phyloP scores from a whole-genome alignment of 2,329 filamentous ascomycete species.

The Colletotrichum zoysiae region DNA sequence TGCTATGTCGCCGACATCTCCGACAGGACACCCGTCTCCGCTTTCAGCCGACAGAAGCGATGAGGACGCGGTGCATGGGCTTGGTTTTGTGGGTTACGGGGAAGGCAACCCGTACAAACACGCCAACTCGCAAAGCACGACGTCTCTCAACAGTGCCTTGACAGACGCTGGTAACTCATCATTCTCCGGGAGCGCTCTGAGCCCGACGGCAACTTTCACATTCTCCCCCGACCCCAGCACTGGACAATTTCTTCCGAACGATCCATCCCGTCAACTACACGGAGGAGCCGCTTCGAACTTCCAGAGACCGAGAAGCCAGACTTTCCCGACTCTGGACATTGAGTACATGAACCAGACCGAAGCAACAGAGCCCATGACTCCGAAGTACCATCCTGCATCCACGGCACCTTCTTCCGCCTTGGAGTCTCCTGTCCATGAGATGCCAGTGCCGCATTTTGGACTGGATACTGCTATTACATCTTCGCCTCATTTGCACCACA shows the following conservation, averaged over 20 bases:
- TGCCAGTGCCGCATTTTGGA: conserved; percentile 56
- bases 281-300: conserved; percentile 62
- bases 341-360: conserved; percentile 65
- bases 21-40: conserved; percentile 74
- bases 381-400: conserved; percentile 61
- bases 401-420: conserved; percentile 65
- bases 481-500: conserved; percentile 61
- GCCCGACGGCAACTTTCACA: conserved; percentile 78
- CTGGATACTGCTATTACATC: conserved; percentile 57
- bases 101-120: conserved; percentile 67
- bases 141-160: conserved; percentile 76
- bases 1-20: conserved; percentile 80
- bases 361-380: conserved; percentile 60
- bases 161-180: conserved; percentile 73
- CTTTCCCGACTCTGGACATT: conserved; percentile 80
- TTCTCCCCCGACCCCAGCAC: conserved; percentile 81
- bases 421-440: conserved; percentile 64
- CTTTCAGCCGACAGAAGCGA: conserved; percentile 78
- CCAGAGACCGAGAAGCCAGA: conserved; percentile 87
- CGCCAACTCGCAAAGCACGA: conserved; percentile 74
- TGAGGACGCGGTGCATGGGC: conserved; percentile 74
- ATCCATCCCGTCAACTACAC: conserved; percentile 54
- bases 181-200: conserved; percentile 79
- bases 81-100: conserved; percentile 70
- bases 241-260: conserved; percentile 69